Percentiles rank a stretch among this genome's conserved stretches.
Conservation (phyloP, 169 alveolate species). For the Plasmodium cynomolgi region DNA sequence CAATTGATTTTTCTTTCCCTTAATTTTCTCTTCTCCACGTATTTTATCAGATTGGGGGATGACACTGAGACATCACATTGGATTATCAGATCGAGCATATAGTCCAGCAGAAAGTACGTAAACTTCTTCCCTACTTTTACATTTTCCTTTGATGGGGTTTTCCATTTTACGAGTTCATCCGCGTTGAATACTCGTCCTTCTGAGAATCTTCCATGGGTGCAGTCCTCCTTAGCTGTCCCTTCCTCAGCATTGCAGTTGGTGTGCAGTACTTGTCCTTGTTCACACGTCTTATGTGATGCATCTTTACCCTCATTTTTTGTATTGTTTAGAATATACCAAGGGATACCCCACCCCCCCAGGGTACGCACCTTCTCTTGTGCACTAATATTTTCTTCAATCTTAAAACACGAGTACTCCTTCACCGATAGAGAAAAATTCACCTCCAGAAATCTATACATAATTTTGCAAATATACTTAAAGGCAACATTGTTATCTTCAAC, state of each 20-base stretch:
- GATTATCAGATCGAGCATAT: conserved; percentile 32
- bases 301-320: neutral
- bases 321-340: conserved; percentile 25
- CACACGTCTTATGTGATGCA: neutral
- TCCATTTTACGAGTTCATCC: conserved; percentile 48
- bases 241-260: neutral
- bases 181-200: neutral
- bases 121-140: conserved; percentile 44
- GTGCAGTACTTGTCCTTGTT: neutral
- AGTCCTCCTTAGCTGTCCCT: neutral
- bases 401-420: conserved; percentile 37
- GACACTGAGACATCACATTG: conserved; percentile 45
- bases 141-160: conserved; percentile 40
- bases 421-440: conserved; percentile 22
- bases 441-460: conserved; percentile 61
- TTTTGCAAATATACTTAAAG: conserved; percentile 65
- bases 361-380: conserved; percentile 14
- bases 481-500: conserved; percentile 36
- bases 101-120: conserved; percentile 31
- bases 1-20: conserved; percentile 11
- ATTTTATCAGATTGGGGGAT: conserved; percentile 44
- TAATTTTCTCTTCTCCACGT: conserved; percentile 54
- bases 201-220: neutral
- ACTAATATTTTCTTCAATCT: conserved; percentile 18
- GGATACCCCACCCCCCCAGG: conserved; percentile 38